Evolutionary conservation across 345 rosid genomes (phyloP).

Genomic region (Citrus maxima): DNA sequence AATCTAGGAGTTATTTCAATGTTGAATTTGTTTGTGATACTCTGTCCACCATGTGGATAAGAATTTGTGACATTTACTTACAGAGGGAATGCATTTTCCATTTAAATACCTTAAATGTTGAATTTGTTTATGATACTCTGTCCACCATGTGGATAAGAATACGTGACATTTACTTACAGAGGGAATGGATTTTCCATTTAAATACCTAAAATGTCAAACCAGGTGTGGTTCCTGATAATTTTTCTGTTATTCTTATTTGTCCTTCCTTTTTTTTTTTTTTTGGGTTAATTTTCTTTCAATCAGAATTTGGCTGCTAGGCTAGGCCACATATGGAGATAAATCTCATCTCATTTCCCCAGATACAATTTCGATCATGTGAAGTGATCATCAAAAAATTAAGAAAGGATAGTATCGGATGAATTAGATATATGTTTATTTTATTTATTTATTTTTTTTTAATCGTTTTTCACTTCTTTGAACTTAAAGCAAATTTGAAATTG

Average conservation of each 20-base stretch:
- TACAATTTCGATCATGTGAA: too few relatives aligned
- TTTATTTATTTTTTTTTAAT: too few relatives aligned
- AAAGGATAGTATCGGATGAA: neutral
- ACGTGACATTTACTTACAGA: neutral
- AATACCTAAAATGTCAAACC: neutral
- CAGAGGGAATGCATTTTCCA: neutral
- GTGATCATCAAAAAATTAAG: too few relatives aligned
- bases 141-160: neutral
- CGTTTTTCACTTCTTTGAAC: too few relatives aligned
- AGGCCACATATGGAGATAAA: too few relatives aligned
- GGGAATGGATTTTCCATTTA: neutral
- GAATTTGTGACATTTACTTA: neutral
- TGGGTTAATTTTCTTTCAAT: too few relatives aligned
- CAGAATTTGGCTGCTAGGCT: neutral
- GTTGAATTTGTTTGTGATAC: neutral
- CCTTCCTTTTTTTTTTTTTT: too few relatives aligned
- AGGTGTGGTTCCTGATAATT: neutral
- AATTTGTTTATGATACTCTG: neutral
- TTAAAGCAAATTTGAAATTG: neutral
- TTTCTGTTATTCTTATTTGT: neutral
- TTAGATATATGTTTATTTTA: neutral
- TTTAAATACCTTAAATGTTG: neutral
- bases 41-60: neutral
- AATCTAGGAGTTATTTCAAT: slow-evolving; percentile 1
- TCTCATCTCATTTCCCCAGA: neutral